Evolutionary conservation across 1,139 yeast species (phyloP).

Genomic region (Pichia sp.): DNA sequence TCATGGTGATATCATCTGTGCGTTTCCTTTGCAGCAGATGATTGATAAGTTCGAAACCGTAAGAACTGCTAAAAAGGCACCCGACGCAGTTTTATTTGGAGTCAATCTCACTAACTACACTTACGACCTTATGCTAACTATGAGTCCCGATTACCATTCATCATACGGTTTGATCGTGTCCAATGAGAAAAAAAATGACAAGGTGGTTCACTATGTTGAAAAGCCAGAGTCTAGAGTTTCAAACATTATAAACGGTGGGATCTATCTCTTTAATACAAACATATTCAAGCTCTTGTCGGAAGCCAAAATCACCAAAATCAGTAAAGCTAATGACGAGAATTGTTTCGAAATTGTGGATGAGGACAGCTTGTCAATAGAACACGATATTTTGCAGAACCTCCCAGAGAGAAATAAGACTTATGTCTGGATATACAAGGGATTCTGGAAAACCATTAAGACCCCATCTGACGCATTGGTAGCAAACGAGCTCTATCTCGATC

Average conservation of each 20-base stretch:
- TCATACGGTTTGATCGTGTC: slow-evolving; percentile 53
- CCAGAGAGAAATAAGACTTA: slow-evolving; percentile 43
- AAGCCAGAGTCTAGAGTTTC: slow-evolving; percentile 55
- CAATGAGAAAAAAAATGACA: slow-evolving; percentile 29
- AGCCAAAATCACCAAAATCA: slow-evolving; percentile 39
- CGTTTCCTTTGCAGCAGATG: slow-evolving; percentile 48
- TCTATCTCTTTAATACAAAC: slow-evolving; percentile 45
- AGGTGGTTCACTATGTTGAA: slow-evolving; percentile 57
- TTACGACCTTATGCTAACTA: slow-evolving; percentile 29
- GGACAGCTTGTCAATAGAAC: slow-evolving; percentile 49
- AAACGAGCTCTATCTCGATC: slow-evolving; percentile 46
- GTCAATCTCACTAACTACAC: slow-evolving; percentile 36
- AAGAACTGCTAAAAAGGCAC: slow-evolving; percentile 29
- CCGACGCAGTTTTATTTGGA: slow-evolving; percentile 52
- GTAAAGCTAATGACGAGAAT: slow-evolving; percentile 27
- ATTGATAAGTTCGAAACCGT: slow-evolving; percentile 23
- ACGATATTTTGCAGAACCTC: slow-evolving; percentile 47
- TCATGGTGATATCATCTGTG: slow-evolving; percentile 57
- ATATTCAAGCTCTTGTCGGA: slow-evolving; percentile 43
- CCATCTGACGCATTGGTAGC: slow-evolving; percentile 62
- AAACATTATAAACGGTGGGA: slow-evolving; percentile 54
- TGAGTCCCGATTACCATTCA: slow-evolving; percentile 27
- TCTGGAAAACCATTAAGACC: slow-evolving; percentile 62
- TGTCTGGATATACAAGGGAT: slow-evolving; percentile 47
- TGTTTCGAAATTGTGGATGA: slow-evolving; percentile 34